Base-by-base conservation (phyloP, 1,284 basidiomycete genomes). In the Tremellales sp. region DNA sequence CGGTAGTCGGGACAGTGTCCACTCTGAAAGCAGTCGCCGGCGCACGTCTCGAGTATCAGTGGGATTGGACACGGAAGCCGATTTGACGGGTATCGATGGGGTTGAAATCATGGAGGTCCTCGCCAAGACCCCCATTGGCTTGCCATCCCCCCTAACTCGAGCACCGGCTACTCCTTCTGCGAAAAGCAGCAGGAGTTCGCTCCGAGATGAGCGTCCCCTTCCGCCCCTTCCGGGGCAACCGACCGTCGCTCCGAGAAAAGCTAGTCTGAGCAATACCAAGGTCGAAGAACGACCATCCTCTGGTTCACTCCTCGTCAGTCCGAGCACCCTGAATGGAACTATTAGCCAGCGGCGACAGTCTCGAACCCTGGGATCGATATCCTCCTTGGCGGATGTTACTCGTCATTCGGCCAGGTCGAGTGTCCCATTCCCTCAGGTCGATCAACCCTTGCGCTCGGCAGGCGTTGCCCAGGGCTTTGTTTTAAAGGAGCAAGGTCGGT, bases 261-360 rank as follows among this genome's bases (percentile, higher is more conserved):
- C 44, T 4, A 52, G 47, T 35, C 25, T 55, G 19, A 45, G 39
- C 13, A 46, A 38, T 8, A 34, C 45, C 14, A 42, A 42, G 14
- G 33, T 9, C n/a, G 6, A 9, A 24, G 16, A 29, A 50, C 16
- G 35, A 14, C 38, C 22, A 24, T 14, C 38, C 6, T 40, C 38
- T 45, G 45, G 3, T 43, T 57, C 34, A 8, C 18, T 36, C 22
- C 41, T 70, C 13, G 61, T 68, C 43, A 63, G 56, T 37, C 56
- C 61, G 1, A 60, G 54, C 12, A 67, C 65, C 3, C 47, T 54
- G 4, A 51, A 58, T 27, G 65, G 65, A 1, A 65, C 63, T 4
- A 68, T 71, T 48, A 60, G 58, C 27, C 66, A 68, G 43, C 48
- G 68, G 18, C 54, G 70, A 33, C 50, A 57, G 28, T 62, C 60